Evolutionary conservation across 2,329 filamentous ascomycete species (phyloP).

Genomic region (Fusarium sp.): DNA sequence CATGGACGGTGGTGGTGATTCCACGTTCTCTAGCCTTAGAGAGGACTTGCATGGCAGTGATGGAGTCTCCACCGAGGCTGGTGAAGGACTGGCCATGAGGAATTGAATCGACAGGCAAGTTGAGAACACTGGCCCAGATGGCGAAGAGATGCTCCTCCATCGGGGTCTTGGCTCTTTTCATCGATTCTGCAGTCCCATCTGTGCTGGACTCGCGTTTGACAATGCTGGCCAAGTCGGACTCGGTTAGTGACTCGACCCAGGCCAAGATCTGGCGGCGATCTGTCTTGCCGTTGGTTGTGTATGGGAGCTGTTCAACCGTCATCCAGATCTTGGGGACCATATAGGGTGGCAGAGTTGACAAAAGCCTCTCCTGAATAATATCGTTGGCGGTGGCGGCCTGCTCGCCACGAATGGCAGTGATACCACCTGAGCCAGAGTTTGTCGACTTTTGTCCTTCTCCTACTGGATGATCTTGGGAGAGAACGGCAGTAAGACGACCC

Average conservation of each 20-base stretch:
- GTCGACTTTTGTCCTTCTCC: not conserved
- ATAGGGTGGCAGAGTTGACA: not conserved
- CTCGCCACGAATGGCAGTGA: not conserved
- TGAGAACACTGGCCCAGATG: not conserved
- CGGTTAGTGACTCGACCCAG: slow-evolving; percentile 1
- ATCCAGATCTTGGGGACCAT: slow-evolving; percentile 12
- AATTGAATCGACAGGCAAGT: not conserved
- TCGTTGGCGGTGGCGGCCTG: not conserved
- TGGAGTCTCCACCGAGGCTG: slow-evolving; percentile 2
- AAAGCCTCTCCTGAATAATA: not conserved
- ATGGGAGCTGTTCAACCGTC: not conserved
- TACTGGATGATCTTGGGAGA: not conserved
- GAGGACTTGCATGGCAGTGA: not conserved
- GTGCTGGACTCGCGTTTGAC: not conserved
- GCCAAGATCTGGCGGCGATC: not conserved
- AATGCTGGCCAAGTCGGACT: not conserved
- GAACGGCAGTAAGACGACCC: not conserved
- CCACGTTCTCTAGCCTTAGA: not conserved
- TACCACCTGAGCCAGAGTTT: not conserved
- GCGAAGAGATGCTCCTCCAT: not conserved
- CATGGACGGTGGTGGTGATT: not conserved
- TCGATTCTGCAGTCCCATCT: not conserved
- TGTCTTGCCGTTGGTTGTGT: not conserved
- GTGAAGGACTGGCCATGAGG: not conserved
- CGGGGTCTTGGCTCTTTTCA: not conserved